phyloP scores from a whole-genome alignment of 805 yeast species.

The Ogataea pini region DNA sequence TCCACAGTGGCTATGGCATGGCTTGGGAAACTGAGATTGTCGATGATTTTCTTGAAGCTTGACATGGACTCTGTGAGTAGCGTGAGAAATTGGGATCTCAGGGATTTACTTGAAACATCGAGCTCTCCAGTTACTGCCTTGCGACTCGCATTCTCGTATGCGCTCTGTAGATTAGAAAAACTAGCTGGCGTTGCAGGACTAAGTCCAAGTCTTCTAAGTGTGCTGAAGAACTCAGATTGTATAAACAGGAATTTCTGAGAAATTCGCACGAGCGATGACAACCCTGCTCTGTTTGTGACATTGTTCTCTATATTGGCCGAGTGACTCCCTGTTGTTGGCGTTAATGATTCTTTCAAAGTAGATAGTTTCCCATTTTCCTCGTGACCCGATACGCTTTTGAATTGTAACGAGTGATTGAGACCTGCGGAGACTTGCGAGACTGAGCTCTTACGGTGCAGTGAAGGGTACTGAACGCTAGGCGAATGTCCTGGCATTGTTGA shows the following conservation, averaged over 20 bases:
- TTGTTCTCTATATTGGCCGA: not conserved
- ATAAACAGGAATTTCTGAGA: conserved; percentile 28
- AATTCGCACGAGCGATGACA: conserved; percentile 18
- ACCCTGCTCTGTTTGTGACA: conserved; percentile 6
- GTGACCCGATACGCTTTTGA: conserved; percentile 3
- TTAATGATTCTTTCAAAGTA: conserved; percentile 18
- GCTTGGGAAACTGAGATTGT: conserved; percentile 17
- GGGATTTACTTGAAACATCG: conserved; percentile 9
- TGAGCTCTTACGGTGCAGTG: conserved; percentile 22
- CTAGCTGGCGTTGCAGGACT: conserved; percentile 17
- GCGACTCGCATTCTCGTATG: conserved; percentile 24
- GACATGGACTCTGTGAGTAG: conserved; percentile 24
- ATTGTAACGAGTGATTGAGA: conserved; percentile 8
- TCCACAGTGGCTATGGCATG: conserved; percentile 9
- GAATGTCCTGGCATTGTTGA: not conserved
- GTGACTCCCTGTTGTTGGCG: conserved; percentile 5
- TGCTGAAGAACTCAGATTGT: conserved; percentile 21
- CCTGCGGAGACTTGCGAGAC: conserved; percentile 14
- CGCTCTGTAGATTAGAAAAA: conserved; percentile 18
- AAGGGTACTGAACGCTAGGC: conserved; percentile 5
- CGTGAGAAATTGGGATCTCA: conserved; percentile 19
- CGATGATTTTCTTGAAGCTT: conserved; percentile 24
- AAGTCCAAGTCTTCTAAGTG: conserved; percentile 19
- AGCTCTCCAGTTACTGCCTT: conserved; percentile 17
- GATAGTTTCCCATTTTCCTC: conserved; percentile 15